A percentile compares a stretch with the other conserved stretches of the same genome.
These are phyloP conservation scores for Fraxinus floribunda DNA, from an alignment of 305 asterid species.

Conservation along the genomic window DNA sequence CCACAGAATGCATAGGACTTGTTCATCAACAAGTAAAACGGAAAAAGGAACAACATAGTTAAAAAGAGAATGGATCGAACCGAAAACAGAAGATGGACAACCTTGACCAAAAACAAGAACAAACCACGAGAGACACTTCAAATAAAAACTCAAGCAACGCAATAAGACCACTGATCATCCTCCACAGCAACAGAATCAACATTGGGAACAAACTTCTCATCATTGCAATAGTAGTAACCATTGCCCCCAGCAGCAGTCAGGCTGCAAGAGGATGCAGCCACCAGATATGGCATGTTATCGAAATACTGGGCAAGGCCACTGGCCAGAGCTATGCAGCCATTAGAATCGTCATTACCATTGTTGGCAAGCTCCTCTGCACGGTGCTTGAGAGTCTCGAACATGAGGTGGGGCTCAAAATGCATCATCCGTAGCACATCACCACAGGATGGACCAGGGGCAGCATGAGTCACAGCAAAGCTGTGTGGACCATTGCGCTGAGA, in stretches of 20 bases:
- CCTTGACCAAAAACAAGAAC: not conserved
- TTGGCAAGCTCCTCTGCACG: constrained; percentile 42
- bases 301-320: constrained; percentile 42
- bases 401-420: constrained; percentile 62
- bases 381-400: constrained; percentile 60
- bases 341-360: constrained; percentile 7
- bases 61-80: not conserved
- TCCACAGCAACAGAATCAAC: constrained; percentile 35
- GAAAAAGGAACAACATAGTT: not conserved
- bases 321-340: constrained; percentile 25
- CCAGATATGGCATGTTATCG: constrained; percentile 59
- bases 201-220: constrained; percentile 31
- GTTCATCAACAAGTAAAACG: not conserved
- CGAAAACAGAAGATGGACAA: not conserved
- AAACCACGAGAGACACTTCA: not conserved
- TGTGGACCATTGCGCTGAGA: constrained; percentile 53
- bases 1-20: not conserved
- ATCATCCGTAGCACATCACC: constrained; percentile 53
- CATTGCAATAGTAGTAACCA: constrained; percentile 39
- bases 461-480: constrained; percentile 48
- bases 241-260: constrained; percentile 33
- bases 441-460: constrained; percentile 50
- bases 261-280: constrained; percentile 35
- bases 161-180: constrained; percentile 57
- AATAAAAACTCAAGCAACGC: constrained; percentile 37